Base-by-base conservation (phyloP, 805 yeast species). In the Jamesozyma rosinii region DNA sequence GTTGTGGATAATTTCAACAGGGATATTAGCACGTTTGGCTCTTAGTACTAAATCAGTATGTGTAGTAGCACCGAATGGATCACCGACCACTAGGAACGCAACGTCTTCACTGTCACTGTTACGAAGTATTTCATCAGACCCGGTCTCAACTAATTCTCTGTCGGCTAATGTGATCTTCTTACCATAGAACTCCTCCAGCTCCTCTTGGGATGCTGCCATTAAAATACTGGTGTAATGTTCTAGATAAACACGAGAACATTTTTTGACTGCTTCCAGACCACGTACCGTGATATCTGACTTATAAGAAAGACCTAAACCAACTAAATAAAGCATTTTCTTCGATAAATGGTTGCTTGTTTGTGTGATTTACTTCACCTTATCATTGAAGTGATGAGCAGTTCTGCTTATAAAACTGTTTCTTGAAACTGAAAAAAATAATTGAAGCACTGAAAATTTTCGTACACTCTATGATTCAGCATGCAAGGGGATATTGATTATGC, bases 31-130 rank as follows among this genome's bases (percentile, higher is more conserved):
- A 63, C 84, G 95, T 53, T 95, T 76, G 36, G 98, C 97, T 57
- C 98, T 73, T 47, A 90, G 75, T 35, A 89, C 86, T 49, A 90
- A 72, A 67, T 92, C 98, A 0, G 97, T 87, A 66, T 90, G 98
- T 0, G 98, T 90, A 4, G 98, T 90, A 27, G 98, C 98, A 29
- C 98, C 98, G 59, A 87, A 90, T 29, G 90, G 95, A 63, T 90
- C 98, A 30, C 98, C 98, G 22, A 90, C 98, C 18, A 92, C 98
- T 49, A 92, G 71, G 53, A 90, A 88, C 0, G 97, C 97, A 60
- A 90, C 74, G 59, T 92, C 96, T 43, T 83, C 90, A 19, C 65
- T 70, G 27, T 83, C 76, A 1, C 94, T 96, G 47, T 77, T 79
- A 18, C 69, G 82, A 49, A 90, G 69, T 46, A 90, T 92, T 33